These are phyloP conservation scores for Juglanconis sp. DNA, from an alignment of 2,329 filamentous ascomycete genomes.

Conservation along the genomic window DNA sequence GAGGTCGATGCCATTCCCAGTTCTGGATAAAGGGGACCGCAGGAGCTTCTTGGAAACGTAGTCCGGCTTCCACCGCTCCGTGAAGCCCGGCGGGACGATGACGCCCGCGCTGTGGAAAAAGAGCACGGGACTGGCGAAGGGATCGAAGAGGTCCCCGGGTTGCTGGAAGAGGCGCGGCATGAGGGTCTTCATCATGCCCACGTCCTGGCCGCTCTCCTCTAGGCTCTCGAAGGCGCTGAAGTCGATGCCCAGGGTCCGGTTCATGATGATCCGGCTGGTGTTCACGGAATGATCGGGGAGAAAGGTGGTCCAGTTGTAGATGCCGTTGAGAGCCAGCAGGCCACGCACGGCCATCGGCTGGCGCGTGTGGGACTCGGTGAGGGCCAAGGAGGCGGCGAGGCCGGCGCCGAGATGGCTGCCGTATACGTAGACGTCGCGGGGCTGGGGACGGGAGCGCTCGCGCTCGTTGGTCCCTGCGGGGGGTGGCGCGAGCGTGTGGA, in stretches of 20 bases:
- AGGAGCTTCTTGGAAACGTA: neutral
- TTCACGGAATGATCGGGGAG: constrained; percentile 51
- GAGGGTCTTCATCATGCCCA: constrained; percentile 32
- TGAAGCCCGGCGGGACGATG: constrained; percentile 43
- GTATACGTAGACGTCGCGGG: constrained; percentile 47
- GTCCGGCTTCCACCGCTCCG: neutral
- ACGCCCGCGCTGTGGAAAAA: constrained; percentile 56
- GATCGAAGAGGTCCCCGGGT: constrained; percentile 53
- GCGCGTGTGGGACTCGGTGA: constrained; percentile 51
- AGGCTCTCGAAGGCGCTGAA: constrained; percentile 20
- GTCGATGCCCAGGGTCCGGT: constrained; percentile 14
- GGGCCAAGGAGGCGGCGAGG: constrained; percentile 53
- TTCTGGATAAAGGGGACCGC: neutral
- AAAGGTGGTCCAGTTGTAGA: constrained; percentile 64
- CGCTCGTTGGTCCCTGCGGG: constrained; percentile 9
- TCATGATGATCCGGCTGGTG: constrained; percentile 18
- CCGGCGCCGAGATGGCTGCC: constrained; percentile 57
- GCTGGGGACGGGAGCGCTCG: constrained; percentile 15
- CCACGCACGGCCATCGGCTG: constrained; percentile 47
- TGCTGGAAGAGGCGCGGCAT: constrained; percentile 43
- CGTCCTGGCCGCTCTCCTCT: constrained; percentile 35
- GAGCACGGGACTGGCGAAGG: constrained; percentile 56
- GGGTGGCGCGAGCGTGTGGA: constrained; percentile 39
- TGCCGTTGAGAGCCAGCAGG: constrained; percentile 54
- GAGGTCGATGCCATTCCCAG: neutral